Evolutionary conservation across 2,329 filamentous ascomycete species (phyloP).

Genomic region (Penicillium sp.): DNA sequence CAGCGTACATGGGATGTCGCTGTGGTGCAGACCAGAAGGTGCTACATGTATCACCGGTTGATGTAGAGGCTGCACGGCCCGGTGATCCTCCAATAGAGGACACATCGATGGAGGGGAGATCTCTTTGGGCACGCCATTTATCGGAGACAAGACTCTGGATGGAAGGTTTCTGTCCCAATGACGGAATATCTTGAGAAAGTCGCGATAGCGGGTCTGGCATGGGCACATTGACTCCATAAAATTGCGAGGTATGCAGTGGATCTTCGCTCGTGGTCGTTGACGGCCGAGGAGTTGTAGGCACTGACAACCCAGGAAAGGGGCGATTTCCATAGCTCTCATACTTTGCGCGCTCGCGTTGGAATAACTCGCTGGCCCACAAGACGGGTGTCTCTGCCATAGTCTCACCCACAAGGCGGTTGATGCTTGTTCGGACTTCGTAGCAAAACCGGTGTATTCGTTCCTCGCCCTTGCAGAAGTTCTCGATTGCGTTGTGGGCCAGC

Average conservation of each 20-base stretch:
- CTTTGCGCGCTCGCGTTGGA: slow-evolving; percentile 62
- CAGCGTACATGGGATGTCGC: slow-evolving; percentile 62
- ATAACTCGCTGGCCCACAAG: slow-evolving; percentile 88
- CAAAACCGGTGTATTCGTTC: slow-evolving; percentile 93
- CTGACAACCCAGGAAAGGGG: slow-evolving; percentile 36
- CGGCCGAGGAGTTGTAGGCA: slow-evolving; percentile 48
- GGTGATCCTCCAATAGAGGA: slow-evolving; percentile 58
- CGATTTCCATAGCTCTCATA: slow-evolving; percentile 43
- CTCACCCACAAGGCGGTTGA: slow-evolving; percentile 80
- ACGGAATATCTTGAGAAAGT: slow-evolving; percentile 35
- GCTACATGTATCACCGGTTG: slow-evolving; percentile 67
- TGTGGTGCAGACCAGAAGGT: slow-evolving; percentile 92
- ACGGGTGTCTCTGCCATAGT: slow-evolving; percentile 81
- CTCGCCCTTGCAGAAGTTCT: slow-evolving; percentile 92
- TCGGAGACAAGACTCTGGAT: slow-evolving; percentile 69
- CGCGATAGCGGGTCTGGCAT: slow-evolving; percentile 32
- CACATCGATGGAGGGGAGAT: slow-evolving; percentile 60
- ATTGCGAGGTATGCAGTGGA: slow-evolving; percentile 29
- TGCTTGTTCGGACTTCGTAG: slow-evolving; percentile 81
- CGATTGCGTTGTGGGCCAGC: slow-evolving; percentile 76
- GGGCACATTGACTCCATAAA: slow-evolving; percentile 28
- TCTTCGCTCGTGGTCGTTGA: slow-evolving; percentile 48
- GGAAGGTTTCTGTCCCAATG: slow-evolving; percentile 57
- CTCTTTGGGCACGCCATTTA: slow-evolving; percentile 58
- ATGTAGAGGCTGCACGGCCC: slow-evolving; percentile 66